Percentiles rank a stretch among this genome's conserved stretches.
These are phyloP conservation scores for Trametes hirsuta DNA, from an alignment of 1,284 basidiomycete species.

Conservation along the genomic window DNA sequence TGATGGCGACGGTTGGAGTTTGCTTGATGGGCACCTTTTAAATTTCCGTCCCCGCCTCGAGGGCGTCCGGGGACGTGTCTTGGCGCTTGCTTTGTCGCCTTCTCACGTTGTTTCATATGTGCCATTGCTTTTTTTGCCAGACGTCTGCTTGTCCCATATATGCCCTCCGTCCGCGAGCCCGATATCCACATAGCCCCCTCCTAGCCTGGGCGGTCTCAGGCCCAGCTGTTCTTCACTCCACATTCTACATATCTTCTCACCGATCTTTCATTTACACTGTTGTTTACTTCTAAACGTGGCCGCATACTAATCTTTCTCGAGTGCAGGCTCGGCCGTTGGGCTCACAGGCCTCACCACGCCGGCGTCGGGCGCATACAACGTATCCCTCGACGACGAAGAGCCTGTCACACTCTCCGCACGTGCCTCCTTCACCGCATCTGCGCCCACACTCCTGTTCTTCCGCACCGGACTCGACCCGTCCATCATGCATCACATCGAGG, in stretches of 20 bases:
- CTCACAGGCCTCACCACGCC: constrained; percentile 60
- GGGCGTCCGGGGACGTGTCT: constrained; percentile 2
- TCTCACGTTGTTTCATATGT: constrained; percentile 17
- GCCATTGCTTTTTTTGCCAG: constrained; percentile 8
- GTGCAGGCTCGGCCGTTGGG: constrained; percentile 58
- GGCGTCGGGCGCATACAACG: constrained; percentile 56
- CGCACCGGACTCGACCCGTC: constrained; percentile 59
- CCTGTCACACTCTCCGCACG: constrained; percentile 47
- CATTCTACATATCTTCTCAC: constrained; percentile 5
- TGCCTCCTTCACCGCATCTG: constrained; percentile 55
- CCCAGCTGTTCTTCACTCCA: background rate
- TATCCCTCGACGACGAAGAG: constrained; percentile 55
- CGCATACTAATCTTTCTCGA: background rate
- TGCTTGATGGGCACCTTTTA: constrained; percentile 12
- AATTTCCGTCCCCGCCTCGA: background rate
- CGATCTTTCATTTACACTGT: background rate
- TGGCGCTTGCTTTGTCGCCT: constrained; percentile 3
- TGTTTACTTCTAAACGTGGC: background rate
- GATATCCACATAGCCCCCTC: constrained; percentile 16
- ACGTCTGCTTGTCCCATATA: constrained; percentile 6
- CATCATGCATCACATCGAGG: constrained; percentile 49
- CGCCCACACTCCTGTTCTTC: constrained; percentile 59
- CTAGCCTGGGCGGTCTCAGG: background rate
- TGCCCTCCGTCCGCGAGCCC: background rate
- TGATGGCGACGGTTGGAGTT: constrained; percentile 20